Evolutionary conservation across 2,329 filamentous ascomycete genomes (phyloP).

Genomic region (Phaeophleospora eucalypticola): DNA sequence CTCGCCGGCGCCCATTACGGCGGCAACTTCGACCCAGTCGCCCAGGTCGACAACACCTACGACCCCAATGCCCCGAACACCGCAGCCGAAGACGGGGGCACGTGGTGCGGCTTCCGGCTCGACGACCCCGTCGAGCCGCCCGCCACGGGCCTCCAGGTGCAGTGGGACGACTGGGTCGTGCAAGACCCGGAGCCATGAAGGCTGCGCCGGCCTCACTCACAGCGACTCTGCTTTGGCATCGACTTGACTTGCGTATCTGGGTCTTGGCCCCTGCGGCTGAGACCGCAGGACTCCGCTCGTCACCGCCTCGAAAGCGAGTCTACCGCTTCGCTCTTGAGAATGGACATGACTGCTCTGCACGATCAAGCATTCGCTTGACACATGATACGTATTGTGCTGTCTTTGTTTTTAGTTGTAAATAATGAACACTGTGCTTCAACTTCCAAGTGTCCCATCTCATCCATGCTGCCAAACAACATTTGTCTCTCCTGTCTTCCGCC

Average conservation of each 20-base stretch:
- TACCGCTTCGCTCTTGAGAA: slow-evolving; percentile 2
- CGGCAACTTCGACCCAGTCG: not conserved
- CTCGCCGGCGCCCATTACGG: not conserved
- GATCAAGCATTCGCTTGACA: slow-evolving; percentile 2
- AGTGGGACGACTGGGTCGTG: not conserved
- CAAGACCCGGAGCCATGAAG: not conserved
- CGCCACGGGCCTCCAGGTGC: not conserved
- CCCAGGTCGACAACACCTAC: slow-evolving; percentile 19
- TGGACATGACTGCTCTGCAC: slow-evolving; percentile 8
- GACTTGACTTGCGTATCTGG: slow-evolving; percentile 1
- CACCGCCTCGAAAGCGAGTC: not conserved
- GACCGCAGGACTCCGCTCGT: too few species aligned
- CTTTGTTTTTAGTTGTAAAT: too few species aligned
- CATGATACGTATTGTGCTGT: too few species aligned
- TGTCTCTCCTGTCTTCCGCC: too few species aligned
- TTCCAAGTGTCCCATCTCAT: too few species aligned
- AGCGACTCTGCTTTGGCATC: not conserved
- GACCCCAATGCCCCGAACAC: slow-evolving; percentile 16
- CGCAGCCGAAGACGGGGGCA: slow-evolving; percentile 11
- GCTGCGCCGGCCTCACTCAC: not conserved
- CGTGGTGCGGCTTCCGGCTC: slow-evolving; percentile 7
- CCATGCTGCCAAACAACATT: too few species aligned
- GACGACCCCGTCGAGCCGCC: slow-evolving; percentile 4
- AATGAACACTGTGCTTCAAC: too few species aligned
- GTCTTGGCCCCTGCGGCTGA: too few species aligned